Base-by-base conservation (phyloP, 1,139 yeast species). In the Hansenula anomala region DNA sequence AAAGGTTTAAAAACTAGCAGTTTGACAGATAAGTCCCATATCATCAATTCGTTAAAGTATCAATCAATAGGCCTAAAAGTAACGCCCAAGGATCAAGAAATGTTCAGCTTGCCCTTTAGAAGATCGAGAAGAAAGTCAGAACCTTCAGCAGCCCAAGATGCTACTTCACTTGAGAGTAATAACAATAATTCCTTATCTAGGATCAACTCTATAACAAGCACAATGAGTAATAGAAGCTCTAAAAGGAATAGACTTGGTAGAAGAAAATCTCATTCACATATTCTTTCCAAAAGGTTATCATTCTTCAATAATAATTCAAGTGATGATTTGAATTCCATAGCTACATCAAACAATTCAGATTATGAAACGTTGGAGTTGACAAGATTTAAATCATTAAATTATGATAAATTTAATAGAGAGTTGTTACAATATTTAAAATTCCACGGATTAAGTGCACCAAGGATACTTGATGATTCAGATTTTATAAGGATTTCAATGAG, bases 371-470 rank as follows among this genome's bases (percentile, higher is more conserved):
- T 20, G 22, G 49, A 46, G 18, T 42, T 49, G n/a, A 28, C 45
- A 3, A 34, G 50, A 22, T 50, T 48, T 41, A 47, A 40, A 30
- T 41, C 48, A 3, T 16, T 47, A 14, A 50, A 50, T 33, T 38
- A 35, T 14, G 51, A 48, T 19, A 40, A 44, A 13, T 54, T 49
- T 40, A 46, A 47, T 23, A 44, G 39, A 16, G 45, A 45, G 15
- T 40, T 45, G 18, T 33, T 47, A 3, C 43, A 39, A 6, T 50
- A 44, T 28, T 39, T 50, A 24, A 39, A 40, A 28, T 40, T 41
- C 30, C 49, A 50, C 11, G 54, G 54, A 3, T 33, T 50, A 2
- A 45, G 50, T 4, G 40, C 54, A 1, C 54, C 54, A 15, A 29
- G 27, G 27, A 50, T 50, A n/a, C 30, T 44, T 6, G 34, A 31